Percentiles rank a stretch among this genome's conserved stretches.
Conservation (phyloP, 2,329 filamentous ascomycete species). For the Onygena corvina region DNA sequence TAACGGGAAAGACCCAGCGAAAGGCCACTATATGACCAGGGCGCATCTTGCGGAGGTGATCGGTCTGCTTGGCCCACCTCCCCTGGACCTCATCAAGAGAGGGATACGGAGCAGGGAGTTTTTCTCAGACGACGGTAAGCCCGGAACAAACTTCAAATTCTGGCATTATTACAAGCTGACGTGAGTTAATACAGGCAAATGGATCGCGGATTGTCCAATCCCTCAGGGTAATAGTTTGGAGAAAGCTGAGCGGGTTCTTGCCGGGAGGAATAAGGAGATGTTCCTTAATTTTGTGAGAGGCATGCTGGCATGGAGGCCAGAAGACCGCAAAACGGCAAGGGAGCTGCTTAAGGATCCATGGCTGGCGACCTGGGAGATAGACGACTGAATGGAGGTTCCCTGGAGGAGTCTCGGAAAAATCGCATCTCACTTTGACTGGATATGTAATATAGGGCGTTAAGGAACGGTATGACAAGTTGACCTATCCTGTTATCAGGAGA, state of each 20-base stretch:
- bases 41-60: conserved; percentile 22
- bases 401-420: no score
- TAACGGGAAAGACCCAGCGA: conserved; percentile 17
- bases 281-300: conserved; percentile 25
- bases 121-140: conserved; percentile 30
- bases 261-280: conserved; percentile 22
- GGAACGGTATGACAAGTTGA: background rate
- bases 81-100: conserved; percentile 22
- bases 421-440: no score
- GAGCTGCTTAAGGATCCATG: conserved; percentile 28
- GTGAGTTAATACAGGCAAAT: conserved; percentile 14
- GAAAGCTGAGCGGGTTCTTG: conserved; percentile 18
- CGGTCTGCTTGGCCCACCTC: conserved; percentile 21
- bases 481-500: no score
- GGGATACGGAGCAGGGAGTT: conserved; percentile 29
- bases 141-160: conserved; percentile 12
- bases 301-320: conserved; percentile 29
- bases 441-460: no score
- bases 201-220: conserved; percentile 18
- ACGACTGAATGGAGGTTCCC: no score
- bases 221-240: conserved; percentile 13
- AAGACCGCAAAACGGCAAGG: conserved; percentile 27
- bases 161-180: conserved; percentile 12
- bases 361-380: conserved; percentile 4
- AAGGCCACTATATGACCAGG: conserved; percentile 19